Evolutionary conservation across 169 alveolate genomes (phyloP).

Genomic region (Eimeria praecox): DNA sequence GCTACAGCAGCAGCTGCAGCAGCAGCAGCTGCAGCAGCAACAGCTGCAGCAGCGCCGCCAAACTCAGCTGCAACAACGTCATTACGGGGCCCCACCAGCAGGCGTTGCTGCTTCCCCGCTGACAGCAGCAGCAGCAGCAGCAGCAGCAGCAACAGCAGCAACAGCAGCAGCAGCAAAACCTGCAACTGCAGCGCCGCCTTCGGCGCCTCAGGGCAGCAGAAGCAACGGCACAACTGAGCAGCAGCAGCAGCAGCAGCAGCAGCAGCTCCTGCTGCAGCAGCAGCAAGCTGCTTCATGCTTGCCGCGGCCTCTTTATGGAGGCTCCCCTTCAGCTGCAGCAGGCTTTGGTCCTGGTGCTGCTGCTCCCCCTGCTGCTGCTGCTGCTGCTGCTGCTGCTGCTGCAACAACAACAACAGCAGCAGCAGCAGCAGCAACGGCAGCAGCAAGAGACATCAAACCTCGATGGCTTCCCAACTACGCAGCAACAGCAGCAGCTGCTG

Average conservation of each 20-base stretch:
- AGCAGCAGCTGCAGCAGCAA: slow-evolving; percentile 28
- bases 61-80: slow-evolving; percentile 14
- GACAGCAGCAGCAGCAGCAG: slow-evolving; percentile 24
- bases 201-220: not conserved
- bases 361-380: not conserved
- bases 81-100: not conserved
- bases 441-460: not conserved
- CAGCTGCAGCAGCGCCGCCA: slow-evolving; percentile 15
- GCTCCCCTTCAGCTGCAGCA: not conserved
- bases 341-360: slow-evolving; percentile 21
- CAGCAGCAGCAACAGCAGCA: slow-evolving; percentile 16
- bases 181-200: not conserved
- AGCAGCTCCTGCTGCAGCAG: not conserved
- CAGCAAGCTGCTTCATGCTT: not conserved
- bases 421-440: slow-evolving; percentile 25
- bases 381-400: not conserved
- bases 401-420: not conserved
- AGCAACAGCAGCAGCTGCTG: slow-evolving; percentile 12
- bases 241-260: not conserved
- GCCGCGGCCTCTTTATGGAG: not conserved
- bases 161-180: slow-evolving; percentile 4
- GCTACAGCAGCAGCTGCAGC: not conserved
- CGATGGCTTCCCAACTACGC: not conserved
- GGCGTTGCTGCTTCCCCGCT: slow-evolving; percentile 34
- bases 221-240: not conserved